These are phyloP conservation scores for Boechera divaricarpa DNA, from an alignment of 345 rosid species.

Conservation along the genomic window DNA sequence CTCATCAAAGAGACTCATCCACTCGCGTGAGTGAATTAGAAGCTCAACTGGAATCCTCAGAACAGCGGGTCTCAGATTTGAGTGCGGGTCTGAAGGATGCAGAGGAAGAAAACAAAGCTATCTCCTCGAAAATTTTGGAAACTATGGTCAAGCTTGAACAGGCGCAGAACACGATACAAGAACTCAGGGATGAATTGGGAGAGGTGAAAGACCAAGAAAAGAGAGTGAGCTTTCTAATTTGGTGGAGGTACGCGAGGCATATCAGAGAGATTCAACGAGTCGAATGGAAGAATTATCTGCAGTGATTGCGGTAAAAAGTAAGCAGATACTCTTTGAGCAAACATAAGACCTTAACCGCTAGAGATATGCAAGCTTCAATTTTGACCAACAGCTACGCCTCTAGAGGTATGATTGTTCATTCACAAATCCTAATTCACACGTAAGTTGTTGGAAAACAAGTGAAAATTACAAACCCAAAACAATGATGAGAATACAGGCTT, in stretches of 20 bases:
- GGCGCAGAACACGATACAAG: slow-evolving; percentile 49
- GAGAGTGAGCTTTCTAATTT: slow-evolving; percentile 60
- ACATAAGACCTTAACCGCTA: not conserved
- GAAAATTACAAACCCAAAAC: too few species aligned
- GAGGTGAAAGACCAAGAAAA: slow-evolving; percentile 60
- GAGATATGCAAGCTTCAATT: not conserved
- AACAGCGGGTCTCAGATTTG: slow-evolving; percentile 55
- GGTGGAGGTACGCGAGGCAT: slow-evolving; percentile 52
- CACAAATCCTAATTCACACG: too few species aligned
- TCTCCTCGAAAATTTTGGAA: slow-evolving; percentile 56
- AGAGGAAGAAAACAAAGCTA: slow-evolving; percentile 60
- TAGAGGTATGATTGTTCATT: too few species aligned
- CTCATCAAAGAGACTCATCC: slow-evolving; percentile 60
- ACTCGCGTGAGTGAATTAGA: slow-evolving; percentile 37
- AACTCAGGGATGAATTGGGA: slow-evolving; percentile 50
- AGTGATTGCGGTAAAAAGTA: not conserved
- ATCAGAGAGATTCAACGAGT: slow-evolving; percentile 53
- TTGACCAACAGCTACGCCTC: slow-evolving; percentile 1
- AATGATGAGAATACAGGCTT: too few species aligned
- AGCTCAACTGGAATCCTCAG: slow-evolving; percentile 57
- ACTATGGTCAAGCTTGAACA: slow-evolving; percentile 55
- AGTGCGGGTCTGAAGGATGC: slow-evolving; percentile 47
- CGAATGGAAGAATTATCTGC: slow-evolving; percentile 16
- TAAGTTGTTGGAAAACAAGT: too few species aligned
- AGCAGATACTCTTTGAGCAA: slow-evolving; percentile 4